Base-by-base conservation (phyloP, 306 rosid genomes). In the Cucurbita maxima region DNA sequence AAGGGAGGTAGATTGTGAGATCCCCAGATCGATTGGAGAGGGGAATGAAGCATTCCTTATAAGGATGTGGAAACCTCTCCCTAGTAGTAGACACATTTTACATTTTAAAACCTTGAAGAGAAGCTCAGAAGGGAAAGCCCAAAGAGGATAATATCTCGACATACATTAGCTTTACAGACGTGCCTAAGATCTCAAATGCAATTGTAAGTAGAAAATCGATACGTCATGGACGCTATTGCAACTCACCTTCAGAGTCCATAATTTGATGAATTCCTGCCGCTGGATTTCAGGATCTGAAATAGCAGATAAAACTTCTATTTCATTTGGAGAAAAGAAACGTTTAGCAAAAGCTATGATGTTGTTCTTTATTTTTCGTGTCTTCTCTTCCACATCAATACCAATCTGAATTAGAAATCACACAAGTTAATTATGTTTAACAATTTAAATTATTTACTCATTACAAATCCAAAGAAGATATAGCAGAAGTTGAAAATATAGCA, bases 301-400 rank as follows among this genome's bases (percentile, higher is more conserved):
- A 71, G 78, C 76, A 79, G 85, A 68, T 86, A 88, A 77, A 82
- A 82, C 78, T 71, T 85, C 87, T 80, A 88, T 75, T 81, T 93
- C 97, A 73, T 73, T 59, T 22, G 88, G 85, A 76, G 97, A 87
- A 78, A 90, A 87, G 81, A 85, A 93, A 61, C 97, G 87, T 68
- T 80, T 77, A 34, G 96, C 97, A 80, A 93, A 93, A 44, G 89
- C 83, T 81, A 93, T 76, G 71, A 86, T 71, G 77, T 83, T 77
- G 81, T 84, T 89, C 81, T 86, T 93, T 73, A 87, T 81, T 63
- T 73, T 90, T 84, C 98, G 76, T 43, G 83, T 77, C 78, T 94
- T 90, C 75, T 87, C 95, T 83, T 94, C 98, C 77, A 89, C 92
- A 82, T 94, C 98, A 53, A 94, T 81, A 58, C 96, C 98, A 72